These are phyloP conservation scores for Laetiporus sulphureus DNA, from an alignment of 1,284 basidiomycete species.

Conservation along the genomic window DNA sequence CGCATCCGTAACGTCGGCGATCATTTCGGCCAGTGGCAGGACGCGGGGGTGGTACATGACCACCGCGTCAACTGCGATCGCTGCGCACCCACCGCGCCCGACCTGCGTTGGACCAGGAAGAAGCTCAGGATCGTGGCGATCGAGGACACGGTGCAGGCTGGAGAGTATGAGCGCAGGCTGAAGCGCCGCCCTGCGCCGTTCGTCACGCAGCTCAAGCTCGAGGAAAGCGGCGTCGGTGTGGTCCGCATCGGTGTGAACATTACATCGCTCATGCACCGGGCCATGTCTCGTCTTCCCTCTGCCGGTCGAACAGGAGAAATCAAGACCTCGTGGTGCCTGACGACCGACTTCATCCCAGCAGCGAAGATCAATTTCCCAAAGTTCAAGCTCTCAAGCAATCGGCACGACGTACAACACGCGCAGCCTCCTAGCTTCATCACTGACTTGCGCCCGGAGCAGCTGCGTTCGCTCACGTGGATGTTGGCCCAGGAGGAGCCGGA, in stretches of 20 bases:
- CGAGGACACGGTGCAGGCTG: slow-evolving; percentile 81
- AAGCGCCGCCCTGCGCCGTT: slow-evolving; percentile 86
- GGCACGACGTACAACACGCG: slow-evolving; percentile 60
- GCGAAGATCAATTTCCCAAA: slow-evolving; percentile 56
- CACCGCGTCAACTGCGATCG: slow-evolving; percentile 53
- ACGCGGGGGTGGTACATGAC: slow-evolving; percentile 34
- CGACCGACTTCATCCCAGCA: slow-evolving; percentile 68
- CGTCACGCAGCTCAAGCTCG: slow-evolving; percentile 80
- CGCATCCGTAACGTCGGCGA: slow-evolving; percentile 71
- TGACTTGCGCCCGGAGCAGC: slow-evolving; percentile 76
- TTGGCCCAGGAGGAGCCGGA: slow-evolving; percentile 67
- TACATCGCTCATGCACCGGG: slow-evolving; percentile 83
- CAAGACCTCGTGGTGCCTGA: slow-evolving; percentile 72
- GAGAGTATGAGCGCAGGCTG: slow-evolving; percentile 80
- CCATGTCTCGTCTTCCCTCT: slow-evolving; percentile 73
- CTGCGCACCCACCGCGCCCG: slow-evolving; percentile 77
- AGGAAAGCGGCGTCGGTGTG: slow-evolving; percentile 54
- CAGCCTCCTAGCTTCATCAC: slow-evolving; percentile 80
- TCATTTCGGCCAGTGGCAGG: slow-evolving; percentile 56
- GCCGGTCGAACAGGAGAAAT: slow-evolving; percentile 44
- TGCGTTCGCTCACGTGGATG: slow-evolving; percentile 94
- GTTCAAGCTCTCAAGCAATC: slow-evolving; percentile 76
- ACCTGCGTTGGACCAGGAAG: slow-evolving; percentile 64
- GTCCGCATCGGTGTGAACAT: slow-evolving; percentile 87
- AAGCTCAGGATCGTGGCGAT: slow-evolving; percentile 61